Conservation (phyloP, 169 alveolate genomes). For the Sarcocystis neurona region DNA sequence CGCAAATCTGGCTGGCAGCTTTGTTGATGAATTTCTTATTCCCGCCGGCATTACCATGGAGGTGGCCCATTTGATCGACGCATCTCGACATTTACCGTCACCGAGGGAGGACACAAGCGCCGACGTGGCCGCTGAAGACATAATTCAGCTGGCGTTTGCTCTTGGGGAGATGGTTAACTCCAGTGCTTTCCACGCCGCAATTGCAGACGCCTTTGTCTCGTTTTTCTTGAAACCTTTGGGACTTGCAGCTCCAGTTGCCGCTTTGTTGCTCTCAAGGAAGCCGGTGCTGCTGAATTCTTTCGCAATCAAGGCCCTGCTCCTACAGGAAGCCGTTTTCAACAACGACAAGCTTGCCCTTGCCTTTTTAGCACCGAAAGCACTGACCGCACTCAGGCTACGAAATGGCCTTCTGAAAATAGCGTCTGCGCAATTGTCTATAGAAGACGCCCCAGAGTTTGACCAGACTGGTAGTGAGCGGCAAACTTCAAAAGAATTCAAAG, state of each 20-base stretch:
- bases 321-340: neutral
- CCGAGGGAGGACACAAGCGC: no score
- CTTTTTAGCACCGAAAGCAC: no score
- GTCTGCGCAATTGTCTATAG: no score
- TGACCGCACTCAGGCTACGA: no score
- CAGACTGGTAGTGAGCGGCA: no score
- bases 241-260: neutral
- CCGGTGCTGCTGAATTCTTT: neutral
- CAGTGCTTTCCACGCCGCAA: neutral
- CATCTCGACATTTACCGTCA: neutral
- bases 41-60: conserved; percentile 8
- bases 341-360: neutral
- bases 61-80: conserved; percentile 4
- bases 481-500: no score
- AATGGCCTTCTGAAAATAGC: no score
- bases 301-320: conserved; percentile 14
- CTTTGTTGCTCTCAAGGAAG: neutral
- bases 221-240: conserved; percentile 13
- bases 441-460: no score
- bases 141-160: neutral
- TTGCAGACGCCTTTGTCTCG: neutral
- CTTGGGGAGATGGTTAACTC: neutral
- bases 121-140: no score
- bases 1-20: conserved; percentile 28
- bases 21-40: conserved; percentile 8